phyloP scores from a whole-genome alignment of 495 filamentous ascomycete genomes.

The Aspergillus bertholletiae region DNA sequence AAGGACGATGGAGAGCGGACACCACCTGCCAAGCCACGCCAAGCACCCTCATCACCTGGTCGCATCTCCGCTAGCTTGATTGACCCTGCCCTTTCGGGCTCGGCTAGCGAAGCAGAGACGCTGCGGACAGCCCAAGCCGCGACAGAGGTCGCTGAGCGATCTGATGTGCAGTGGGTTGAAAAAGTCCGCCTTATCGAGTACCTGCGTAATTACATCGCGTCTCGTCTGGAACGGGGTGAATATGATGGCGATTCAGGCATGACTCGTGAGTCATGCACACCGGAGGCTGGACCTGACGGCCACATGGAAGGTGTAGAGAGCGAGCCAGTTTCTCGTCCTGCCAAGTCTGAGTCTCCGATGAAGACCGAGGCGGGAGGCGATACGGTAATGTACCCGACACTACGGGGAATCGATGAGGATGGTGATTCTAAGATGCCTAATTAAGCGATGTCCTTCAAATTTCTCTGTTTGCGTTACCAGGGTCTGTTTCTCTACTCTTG shows the following conservation, averaged over 20 bases:
- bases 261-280: conserved; percentile 14
- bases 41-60: conserved; percentile 38
- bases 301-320: conserved; percentile 43
- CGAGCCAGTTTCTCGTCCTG: conserved; percentile 12
- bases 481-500: conserved; percentile 3
- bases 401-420: conserved; percentile 42
- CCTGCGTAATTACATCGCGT: conserved; percentile 63
- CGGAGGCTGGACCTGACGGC: conserved; percentile 21
- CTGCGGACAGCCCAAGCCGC: conserved; percentile 43
- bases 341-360: conserved; percentile 9
- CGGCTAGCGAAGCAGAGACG: conserved; percentile 38
- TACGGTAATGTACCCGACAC: conserved; percentile 43
- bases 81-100: conserved; percentile 48
- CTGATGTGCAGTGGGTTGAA: conserved; percentile 76
- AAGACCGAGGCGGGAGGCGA: conserved; percentile 23
- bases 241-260: conserved; percentile 45
- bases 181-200: conserved; percentile 77
- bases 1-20: conserved; percentile 44
- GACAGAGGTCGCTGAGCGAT: conserved; percentile 44
- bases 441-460: conserved; percentile 9
- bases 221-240: conserved; percentile 60
- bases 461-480: neutral
- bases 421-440: conserved; percentile 39
- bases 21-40: conserved; percentile 36
- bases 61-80: conserved; percentile 49